Conservation (phyloP, 495 filamentous ascomycete genomes). For the Podospora pseudoanserina region DNA sequence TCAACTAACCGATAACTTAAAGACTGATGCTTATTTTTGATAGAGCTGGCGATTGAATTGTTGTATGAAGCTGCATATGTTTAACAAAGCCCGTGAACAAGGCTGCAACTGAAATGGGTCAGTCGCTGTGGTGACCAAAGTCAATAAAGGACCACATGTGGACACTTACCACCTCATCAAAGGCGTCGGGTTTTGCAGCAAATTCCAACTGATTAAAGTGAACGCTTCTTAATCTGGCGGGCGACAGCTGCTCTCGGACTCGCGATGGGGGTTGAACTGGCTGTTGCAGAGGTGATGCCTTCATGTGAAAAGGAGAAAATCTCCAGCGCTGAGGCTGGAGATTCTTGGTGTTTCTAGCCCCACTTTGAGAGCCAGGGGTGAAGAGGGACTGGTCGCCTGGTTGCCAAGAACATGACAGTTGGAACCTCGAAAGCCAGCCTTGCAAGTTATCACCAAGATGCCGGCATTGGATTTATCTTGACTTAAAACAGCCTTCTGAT, state of each 20-base stretch:
- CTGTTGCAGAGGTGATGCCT: not conserved
- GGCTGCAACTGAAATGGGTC: not conserved
- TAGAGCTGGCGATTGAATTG: not conserved
- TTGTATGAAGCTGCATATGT: not conserved
- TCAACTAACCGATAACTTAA: not conserved
- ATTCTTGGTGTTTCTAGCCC: not conserved
- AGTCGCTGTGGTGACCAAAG: not conserved
- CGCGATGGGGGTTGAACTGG: not conserved
- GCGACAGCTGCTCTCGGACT: not conserved
- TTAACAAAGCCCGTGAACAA: not conserved
- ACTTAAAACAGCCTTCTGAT: not conserved
- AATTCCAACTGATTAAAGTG: not conserved
- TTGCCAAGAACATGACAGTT: not conserved
- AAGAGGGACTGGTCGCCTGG: not conserved
- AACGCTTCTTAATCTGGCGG: not conserved
- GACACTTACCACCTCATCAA: not conserved
- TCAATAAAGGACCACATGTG: not conserved
- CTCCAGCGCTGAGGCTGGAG: not conserved
- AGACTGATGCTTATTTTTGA: not conserved
- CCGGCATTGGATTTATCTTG: not conserved
- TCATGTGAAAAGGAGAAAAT: not conserved
- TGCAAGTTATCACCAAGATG: not conserved
- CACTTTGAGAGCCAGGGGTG: not conserved
- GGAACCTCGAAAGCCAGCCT: not conserved
- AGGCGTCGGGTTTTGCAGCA: not conserved